phyloP scores from a whole-genome alignment of 164 flowering plant species.

The Aristolochia fimbriata region DNA sequence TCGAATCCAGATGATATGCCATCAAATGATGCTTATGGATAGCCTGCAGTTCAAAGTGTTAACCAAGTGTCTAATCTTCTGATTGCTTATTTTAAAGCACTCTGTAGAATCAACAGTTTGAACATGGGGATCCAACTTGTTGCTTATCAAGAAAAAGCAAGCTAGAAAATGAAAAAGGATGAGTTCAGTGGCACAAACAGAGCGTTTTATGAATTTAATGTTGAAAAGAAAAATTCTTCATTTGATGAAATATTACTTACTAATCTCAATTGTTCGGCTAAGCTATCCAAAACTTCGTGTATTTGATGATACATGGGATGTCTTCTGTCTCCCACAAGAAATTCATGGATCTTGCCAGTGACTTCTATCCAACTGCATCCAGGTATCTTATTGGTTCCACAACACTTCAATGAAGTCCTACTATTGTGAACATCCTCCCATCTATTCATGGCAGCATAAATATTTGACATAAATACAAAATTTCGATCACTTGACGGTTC shows the following conservation, averaged over 20 bases:
- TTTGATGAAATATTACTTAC: not conserved
- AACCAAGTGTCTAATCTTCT: too few relatives aligned
- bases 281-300: constrained; percentile 5
- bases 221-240: too few relatives aligned
- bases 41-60: too few relatives aligned
- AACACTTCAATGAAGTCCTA: constrained; percentile 10
- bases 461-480: constrained; percentile 15
- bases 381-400: constrained; percentile 11
- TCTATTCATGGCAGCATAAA: constrained; percentile 15
- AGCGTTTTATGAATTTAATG: not conserved
- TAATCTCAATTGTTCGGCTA: constrained; percentile 7
- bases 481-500: constrained; percentile 13
- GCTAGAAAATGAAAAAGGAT: too few relatives aligned
- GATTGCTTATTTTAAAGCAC: too few relatives aligned
- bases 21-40: too few relatives aligned
- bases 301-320: constrained; percentile 7
- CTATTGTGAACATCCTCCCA: constrained; percentile 18
- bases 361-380: constrained; percentile 25
- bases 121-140: too few relatives aligned
- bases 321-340: constrained; percentile 2
- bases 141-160: too few relatives aligned
- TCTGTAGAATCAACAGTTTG: too few relatives aligned
- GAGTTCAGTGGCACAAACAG: too few relatives aligned
- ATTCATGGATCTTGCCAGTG: constrained; percentile 13
- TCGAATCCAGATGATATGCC: too few relatives aligned